A percentile compares a stretch with the other conserved stretches of the same genome.
Evolutionary conservation across 441 rosid species (phyloP).

Genomic region (Arabidopsis lyrata): DNA sequence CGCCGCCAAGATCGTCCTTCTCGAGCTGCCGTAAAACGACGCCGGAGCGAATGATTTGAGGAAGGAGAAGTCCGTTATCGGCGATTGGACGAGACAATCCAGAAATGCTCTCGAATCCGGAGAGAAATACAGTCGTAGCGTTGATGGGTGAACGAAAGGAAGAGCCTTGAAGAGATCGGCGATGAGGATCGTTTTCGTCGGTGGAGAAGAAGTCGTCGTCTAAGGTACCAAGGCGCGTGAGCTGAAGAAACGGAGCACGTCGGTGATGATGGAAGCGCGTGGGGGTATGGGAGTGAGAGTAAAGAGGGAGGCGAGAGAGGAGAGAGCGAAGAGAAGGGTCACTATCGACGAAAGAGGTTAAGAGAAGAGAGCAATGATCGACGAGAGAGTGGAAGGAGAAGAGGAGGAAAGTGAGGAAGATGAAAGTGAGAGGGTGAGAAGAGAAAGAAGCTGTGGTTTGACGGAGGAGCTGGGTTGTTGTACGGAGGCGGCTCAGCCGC

Average conservation of each 20-base stretch:
- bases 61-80: constrained; percentile 68
- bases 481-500: constrained; percentile 63
- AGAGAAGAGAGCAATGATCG: constrained; percentile 67
- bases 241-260: constrained; percentile 82
- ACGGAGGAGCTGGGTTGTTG: constrained; percentile 65
- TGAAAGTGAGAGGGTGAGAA: constrained; percentile 62
- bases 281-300: constrained; percentile 39
- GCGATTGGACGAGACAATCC: constrained; percentile 64
- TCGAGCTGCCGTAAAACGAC: constrained; percentile 53
- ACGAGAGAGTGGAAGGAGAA: constrained; percentile 82
- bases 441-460: constrained; percentile 57
- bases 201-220: constrained; percentile 90
- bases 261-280: constrained; percentile 52
- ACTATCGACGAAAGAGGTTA: constrained; percentile 80
- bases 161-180: constrained; percentile 51
- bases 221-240: constrained; percentile 81
- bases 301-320: constrained; percentile 80
- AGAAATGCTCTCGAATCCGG: constrained; percentile 55
- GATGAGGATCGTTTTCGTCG: constrained; percentile 62
- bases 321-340: constrained; percentile 85
- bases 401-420: constrained; percentile 75
- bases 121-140: constrained; percentile 57
- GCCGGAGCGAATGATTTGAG: constrained; percentile 65
- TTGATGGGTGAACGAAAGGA: constrained; percentile 55
- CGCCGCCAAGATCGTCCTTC: constrained; percentile 12